Evolutionary conservation across 2,329 filamentous ascomycete genomes (phyloP), one percentile per base, ranked within the genome.

Genomic region (Claviceps fusiformis): DNA sequence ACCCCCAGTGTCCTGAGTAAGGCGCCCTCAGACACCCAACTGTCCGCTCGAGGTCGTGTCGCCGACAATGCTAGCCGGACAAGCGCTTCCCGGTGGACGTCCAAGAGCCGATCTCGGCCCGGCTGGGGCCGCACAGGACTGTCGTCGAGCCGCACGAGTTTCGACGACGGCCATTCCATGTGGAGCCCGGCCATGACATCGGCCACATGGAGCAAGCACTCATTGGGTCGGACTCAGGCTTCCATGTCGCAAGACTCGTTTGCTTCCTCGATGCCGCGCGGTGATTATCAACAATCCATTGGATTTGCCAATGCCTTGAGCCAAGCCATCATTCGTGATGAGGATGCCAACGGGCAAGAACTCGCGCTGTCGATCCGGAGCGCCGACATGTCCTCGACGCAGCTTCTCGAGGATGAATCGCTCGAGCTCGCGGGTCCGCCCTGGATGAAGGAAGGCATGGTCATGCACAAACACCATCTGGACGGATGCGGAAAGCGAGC

Each of bases 231-330:
- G 66, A 95, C 90, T 0, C 84, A 95, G 59, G 90, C 89, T 0
- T 92, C 90, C 3, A 87, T 93, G 75, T 96, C 91, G 5, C 87
- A 96, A 63, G 89, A 95, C 66, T 95, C 91, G 1, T 84, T 97
- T 62, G 86, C 84, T 24, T 90, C 88, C 1, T 80, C 83, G 39
- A 85, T 85, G 68, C 83, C 82, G 5, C 80, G 84, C 50, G 83
- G 82, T 46, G 90, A 95, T 63, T 96, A 92, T 68, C 90, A 96
- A 70, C 91, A 95, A 70, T 95, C 90, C 0, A 95, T 98, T 65
- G 93, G 93, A 0, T 98, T 98, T 65, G 93, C 93, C 54, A 97
- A 95, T 67, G 93, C 93, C 4, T 77, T 98, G 11, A 95, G 90
- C 63, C 92, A 97, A 67, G 92, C 92, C 41, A 98, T 97, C 60